These are phyloP conservation scores for Orbilia javanica DNA, from an alignment of 2,329 filamentous ascomycete genomes.

Conservation along the genomic window DNA sequence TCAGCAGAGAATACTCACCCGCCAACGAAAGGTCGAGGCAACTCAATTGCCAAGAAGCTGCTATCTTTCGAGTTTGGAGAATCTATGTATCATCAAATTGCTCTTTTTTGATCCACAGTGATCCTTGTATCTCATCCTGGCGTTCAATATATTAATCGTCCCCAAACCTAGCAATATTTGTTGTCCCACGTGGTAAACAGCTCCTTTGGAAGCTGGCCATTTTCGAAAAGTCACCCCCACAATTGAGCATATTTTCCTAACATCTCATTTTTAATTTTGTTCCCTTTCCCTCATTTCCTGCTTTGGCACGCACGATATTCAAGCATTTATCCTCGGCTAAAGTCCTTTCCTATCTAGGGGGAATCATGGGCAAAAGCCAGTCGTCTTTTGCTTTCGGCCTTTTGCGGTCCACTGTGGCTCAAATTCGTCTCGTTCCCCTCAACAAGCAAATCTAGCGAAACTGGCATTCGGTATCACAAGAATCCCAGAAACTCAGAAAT, in stretches of 20 bases:
- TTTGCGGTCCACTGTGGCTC: slow-evolving; percentile 38
- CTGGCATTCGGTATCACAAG: slow-evolving; percentile 37
- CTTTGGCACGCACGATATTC: slow-evolving; percentile 30
- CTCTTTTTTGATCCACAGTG: slow-evolving; percentile 20
- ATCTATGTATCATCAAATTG: slow-evolving; percentile 41
- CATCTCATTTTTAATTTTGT: slow-evolving; percentile 54
- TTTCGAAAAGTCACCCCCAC: slow-evolving; percentile 40
- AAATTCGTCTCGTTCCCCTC: slow-evolving; percentile 18
- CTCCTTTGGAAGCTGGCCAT: slow-evolving; percentile 34
- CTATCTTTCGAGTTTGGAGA: slow-evolving; percentile 32
- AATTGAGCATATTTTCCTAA: slow-evolving; percentile 49
- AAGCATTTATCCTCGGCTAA: slow-evolving; percentile 57
- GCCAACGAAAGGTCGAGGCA: background rate
- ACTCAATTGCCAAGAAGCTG: slow-evolving; percentile 21
- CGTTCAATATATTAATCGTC: slow-evolving; percentile 20
- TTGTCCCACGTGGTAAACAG: slow-evolving; percentile 56
- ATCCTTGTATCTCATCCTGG: slow-evolving; percentile 31
- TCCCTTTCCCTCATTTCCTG: slow-evolving; percentile 43
- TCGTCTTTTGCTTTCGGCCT: slow-evolving; percentile 33
- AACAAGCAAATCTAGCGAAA: slow-evolving; percentile 26
- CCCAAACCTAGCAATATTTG: slow-evolving; percentile 32
- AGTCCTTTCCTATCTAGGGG: slow-evolving; percentile 24
- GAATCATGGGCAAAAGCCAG: slow-evolving; percentile 1
- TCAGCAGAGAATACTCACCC: background rate
- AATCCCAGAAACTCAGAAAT: slow-evolving; percentile 42